phyloP scores from a whole-genome alignment of 306 rosid species.

The Argentina anserina region DNA sequence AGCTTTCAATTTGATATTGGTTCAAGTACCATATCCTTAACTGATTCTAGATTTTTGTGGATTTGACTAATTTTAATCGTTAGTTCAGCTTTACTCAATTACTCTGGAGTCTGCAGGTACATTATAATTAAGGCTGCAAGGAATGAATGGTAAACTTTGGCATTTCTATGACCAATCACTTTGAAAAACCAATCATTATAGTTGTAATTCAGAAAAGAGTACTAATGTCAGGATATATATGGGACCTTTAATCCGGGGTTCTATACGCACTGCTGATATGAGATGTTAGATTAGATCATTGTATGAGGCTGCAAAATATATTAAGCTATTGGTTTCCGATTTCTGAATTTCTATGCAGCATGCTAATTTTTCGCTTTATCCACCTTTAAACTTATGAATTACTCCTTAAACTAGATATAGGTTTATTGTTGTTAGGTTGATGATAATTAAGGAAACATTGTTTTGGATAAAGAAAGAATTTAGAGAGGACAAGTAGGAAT shows the following conservation, averaged over 20 bases:
- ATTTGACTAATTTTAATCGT: constrained; percentile 14
- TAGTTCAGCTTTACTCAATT: constrained; percentile 7
- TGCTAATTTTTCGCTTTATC: background rate
- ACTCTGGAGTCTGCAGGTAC: constrained; percentile 2
- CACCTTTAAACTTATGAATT: background rate
- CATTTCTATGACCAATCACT: constrained; percentile 6
- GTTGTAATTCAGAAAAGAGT: background rate
- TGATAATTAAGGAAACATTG: constrained; percentile 5
- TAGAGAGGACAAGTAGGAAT: constrained; percentile 46
- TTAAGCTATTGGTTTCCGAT: background rate
- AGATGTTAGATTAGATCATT: background rate
- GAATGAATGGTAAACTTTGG: constrained; percentile 25
- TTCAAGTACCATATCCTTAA: background rate
- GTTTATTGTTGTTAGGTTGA: background rate
- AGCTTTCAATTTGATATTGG: background rate
- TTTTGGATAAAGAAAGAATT: constrained; percentile 7
- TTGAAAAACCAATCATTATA: background rate
- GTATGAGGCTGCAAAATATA: too few relatives aligned
- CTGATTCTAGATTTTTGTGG: background rate
- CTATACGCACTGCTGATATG: background rate
- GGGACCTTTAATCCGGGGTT: background rate
- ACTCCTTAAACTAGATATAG: constrained; percentile 2
- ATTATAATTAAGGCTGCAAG: constrained; percentile 14
- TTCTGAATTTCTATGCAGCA: background rate
- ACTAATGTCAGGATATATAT: background rate